These are phyloP conservation scores for Terfezia boudieri DNA, from an alignment of 495 filamentous ascomycete genomes.

Conservation along the genomic window DNA sequence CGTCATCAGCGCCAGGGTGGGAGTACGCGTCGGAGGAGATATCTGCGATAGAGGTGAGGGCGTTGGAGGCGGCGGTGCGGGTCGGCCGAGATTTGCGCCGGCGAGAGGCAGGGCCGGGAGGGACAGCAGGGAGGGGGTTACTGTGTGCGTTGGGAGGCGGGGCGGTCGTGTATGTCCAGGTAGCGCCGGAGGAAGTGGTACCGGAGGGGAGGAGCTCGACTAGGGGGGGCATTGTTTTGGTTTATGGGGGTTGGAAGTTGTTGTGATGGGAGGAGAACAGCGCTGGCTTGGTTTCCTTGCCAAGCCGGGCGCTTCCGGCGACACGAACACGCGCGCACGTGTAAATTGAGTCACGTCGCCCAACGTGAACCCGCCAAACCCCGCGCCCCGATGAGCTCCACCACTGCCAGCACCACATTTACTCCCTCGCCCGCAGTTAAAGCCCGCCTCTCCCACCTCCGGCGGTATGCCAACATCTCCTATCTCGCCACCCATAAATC, in stretches of 20 bases:
- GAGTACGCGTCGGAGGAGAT: slow-evolving; percentile 13
- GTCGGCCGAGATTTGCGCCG: not conserved
- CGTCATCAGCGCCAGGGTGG: slow-evolving; percentile 1
- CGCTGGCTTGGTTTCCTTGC: too few relatives aligned
- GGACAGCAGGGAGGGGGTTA: not conserved
- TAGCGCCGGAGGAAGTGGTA: not conserved
- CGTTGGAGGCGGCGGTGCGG: not conserved
- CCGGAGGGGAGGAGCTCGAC: slow-evolving; percentile 1
- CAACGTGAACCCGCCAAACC: too few relatives aligned
- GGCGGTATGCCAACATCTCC: slow-evolving; percentile 4
- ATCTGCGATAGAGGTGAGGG: slow-evolving; percentile 7
- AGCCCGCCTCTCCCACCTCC: slow-evolving; percentile 8
- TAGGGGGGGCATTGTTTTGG: not conserved
- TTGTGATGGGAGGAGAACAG: too few relatives aligned
- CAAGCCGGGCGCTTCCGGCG: too few relatives aligned
- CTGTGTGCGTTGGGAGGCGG: not conserved
- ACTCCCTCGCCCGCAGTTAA: not conserved
- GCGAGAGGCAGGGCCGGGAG: not conserved
- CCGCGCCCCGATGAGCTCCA: not conserved
- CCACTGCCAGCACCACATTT: slow-evolving; percentile 1
- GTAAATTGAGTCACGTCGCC: too few relatives aligned
- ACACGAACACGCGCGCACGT: too few relatives aligned
- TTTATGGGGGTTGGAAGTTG: too few relatives aligned
- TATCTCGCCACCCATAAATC: slow-evolving; percentile 1
- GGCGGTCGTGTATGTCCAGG: slow-evolving; percentile 5